phyloP scores from a whole-genome alignment of 352 stramenopile species.

The Phytopythium ostracodes region DNA sequence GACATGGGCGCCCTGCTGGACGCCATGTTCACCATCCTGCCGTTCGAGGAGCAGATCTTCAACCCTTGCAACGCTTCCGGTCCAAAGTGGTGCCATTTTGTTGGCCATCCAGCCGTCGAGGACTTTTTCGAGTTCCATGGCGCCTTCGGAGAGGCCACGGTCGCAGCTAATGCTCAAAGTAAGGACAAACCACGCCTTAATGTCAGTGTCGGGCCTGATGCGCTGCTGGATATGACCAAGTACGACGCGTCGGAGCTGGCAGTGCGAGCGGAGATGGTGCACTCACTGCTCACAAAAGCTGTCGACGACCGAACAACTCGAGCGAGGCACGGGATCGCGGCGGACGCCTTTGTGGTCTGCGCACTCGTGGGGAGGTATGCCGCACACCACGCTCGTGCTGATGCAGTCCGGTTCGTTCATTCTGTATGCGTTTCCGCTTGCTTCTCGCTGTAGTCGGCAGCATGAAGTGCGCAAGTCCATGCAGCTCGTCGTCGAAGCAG shows the following conservation, averaged over 20 bases:
- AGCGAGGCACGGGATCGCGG: slow-evolving; percentile 20
- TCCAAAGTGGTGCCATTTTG: slow-evolving; percentile 47
- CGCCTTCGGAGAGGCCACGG: slow-evolving; percentile 21
- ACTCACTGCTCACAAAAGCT: slow-evolving; percentile 15
- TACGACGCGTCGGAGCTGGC: slow-evolving; percentile 13
- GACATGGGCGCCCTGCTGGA: slow-evolving; percentile 43
- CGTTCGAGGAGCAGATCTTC: slow-evolving; percentile 66
- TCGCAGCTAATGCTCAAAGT: no score
- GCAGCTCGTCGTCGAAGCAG: slow-evolving; percentile 32
- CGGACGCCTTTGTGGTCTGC: slow-evolving; percentile 47
- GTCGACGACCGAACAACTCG: slow-evolving; percentile 10
- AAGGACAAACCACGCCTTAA: no score
- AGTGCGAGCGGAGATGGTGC: slow-evolving; percentile 11
- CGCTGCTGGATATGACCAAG: slow-evolving; percentile 25
- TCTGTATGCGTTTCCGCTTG: not conserved
- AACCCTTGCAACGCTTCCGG: not conserved
- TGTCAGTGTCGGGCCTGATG: slow-evolving; percentile 10
- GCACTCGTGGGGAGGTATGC: slow-evolving; percentile 61
- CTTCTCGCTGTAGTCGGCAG: slow-evolving; percentile 27
- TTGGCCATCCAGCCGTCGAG: slow-evolving; percentile 64
- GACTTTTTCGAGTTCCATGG: slow-evolving; percentile 53
- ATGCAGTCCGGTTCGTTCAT: not conserved
- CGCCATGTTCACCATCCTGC: slow-evolving; percentile 65
- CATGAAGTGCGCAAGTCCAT: slow-evolving; percentile 57
- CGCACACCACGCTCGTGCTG: no score